Percentiles rank a stretch among this genome's conserved stretches.
These are phyloP conservation scores for Gigaspora rosea DNA, from an alignment of 192 early-diverging fungal genomes.

Conservation along the genomic window DNA sequence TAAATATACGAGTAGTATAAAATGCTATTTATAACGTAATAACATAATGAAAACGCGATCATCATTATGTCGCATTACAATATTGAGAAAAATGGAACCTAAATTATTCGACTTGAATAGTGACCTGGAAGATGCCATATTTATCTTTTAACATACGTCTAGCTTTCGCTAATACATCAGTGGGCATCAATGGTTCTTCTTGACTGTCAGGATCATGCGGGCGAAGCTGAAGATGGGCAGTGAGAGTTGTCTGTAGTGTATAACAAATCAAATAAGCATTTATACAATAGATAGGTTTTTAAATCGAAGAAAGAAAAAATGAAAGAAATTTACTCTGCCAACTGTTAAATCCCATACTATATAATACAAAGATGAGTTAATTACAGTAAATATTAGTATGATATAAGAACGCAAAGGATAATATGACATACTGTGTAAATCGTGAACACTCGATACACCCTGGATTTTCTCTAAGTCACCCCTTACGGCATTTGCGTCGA, in stretches of 20 bases:
- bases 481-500: constrained; percentile 12
- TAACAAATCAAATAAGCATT: not conserved
- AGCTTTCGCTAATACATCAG: constrained; percentile 3
- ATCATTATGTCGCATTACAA: no score
- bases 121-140: constrained; percentile 10
- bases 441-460: constrained; percentile 18
- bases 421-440: constrained; percentile 19
- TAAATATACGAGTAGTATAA: no score
- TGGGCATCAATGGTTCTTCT: not conserved
- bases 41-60: no score
- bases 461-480: constrained; percentile 12
- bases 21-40: no score
- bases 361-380: not conserved
- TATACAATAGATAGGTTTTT: not conserved
- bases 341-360: constrained; percentile 27
- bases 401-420: not conserved
- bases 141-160: constrained; percentile 10
- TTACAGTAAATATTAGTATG: not conserved
- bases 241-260: constrained; percentile 14
- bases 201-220: constrained; percentile 4
- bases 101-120: constrained; percentile 19
- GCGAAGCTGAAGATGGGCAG: not conserved
- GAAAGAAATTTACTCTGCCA: constrained; percentile 12
- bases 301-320: not conserved
- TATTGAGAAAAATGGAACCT: no score